These are phyloP conservation scores for Solanum chacoense DNA, from an alignment of 305 asterid species.

Conservation along the genomic window DNA sequence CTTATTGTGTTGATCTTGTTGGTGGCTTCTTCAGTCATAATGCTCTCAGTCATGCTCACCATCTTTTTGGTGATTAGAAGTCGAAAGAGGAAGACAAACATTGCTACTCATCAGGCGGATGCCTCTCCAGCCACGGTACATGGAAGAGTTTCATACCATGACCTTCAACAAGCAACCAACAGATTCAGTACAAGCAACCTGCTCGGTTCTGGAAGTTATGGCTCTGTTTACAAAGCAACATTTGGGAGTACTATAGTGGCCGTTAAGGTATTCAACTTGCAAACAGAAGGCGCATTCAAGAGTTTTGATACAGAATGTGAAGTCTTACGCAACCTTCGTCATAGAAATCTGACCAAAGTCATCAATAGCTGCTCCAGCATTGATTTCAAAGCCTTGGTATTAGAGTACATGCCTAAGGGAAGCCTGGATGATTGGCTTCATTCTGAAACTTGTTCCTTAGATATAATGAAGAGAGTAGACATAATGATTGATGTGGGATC, in stretches of 20 bases:
- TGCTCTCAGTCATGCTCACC: constrained; percentile 4
- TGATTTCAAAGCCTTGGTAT: constrained; percentile 9
- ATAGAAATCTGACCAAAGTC: constrained; percentile 13
- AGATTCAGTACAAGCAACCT: constrained; percentile 16
- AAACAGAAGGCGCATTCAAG: background rate
- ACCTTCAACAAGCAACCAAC: constrained; percentile 19
- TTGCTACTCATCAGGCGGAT: background rate
- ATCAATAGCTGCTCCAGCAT: constrained; percentile 1
- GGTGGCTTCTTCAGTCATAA: constrained; percentile 4
- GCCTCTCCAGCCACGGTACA: constrained; percentile 1
- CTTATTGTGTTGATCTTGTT: constrained; percentile 6
- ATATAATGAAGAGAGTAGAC: constrained; percentile 22
- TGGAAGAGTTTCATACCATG: constrained; percentile 20
- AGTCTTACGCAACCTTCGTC: constrained; percentile 11
- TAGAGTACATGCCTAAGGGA: constrained; percentile 12
- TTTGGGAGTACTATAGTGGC: constrained; percentile 1
- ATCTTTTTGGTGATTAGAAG: constrained; percentile 3
- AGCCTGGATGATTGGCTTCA: constrained; percentile 20
- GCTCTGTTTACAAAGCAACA: constrained; percentile 11
- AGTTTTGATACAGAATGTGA: constrained; percentile 13
- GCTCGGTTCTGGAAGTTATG: constrained; percentile 22
- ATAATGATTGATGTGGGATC: constrained; percentile 29
- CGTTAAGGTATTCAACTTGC: constrained; percentile 1
- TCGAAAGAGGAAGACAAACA: background rate
- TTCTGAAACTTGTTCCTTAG: constrained; percentile 5